Percentiles rank a stretch among this genome's conserved stretches.
These are phyloP conservation scores for Claviceps purpurea DNA, from an alignment of 2,329 filamentous ascomycete species.

Conservation along the genomic window DNA sequence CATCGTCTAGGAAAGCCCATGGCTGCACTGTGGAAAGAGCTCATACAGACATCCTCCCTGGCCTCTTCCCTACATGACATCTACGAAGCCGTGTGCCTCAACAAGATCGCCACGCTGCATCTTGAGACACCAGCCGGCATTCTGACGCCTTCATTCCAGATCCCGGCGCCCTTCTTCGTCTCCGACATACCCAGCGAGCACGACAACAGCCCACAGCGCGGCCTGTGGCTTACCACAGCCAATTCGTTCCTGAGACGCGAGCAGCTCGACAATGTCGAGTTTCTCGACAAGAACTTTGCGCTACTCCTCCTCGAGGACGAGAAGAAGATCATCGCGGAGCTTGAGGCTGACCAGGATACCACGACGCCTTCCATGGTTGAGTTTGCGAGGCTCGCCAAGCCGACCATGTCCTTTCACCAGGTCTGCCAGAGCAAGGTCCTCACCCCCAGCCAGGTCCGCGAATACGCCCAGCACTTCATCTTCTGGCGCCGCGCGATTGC, in stretches of 20 bases:
- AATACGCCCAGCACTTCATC: conserved; percentile 83
- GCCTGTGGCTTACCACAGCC: conserved; percentile 78
- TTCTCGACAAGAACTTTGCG: conserved; percentile 75
- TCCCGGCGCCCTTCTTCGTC: conserved; percentile 54
- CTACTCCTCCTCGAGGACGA: conserved; percentile 76
- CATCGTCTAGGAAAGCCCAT: conserved; percentile 39
- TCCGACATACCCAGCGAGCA: conserved; percentile 57
- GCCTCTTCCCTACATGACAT: conserved; percentile 73
- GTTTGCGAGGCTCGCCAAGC: conserved; percentile 63
- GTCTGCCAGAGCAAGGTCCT: conserved; percentile 60
- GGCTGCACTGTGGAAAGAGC: conserved; percentile 55
- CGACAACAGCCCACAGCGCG: conserved; percentile 50
- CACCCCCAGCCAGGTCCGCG: conserved; percentile 66
- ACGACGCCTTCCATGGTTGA: conserved; percentile 67
- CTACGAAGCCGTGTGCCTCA: conserved; percentile 67
- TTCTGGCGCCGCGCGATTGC: conserved; percentile 91
- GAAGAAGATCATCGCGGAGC: conserved; percentile 55
- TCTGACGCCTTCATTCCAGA: conserved; percentile 50
- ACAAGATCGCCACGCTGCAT: conserved; percentile 74
- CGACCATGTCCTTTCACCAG: conserved; percentile 56
- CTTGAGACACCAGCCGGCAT: conserved; percentile 50
- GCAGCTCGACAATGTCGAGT: conserved; percentile 48
- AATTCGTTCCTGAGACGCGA: conserved; percentile 62
- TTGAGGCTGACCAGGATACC: conserved; percentile 65
- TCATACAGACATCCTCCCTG: conserved; percentile 59